Base-by-base conservation (phyloP, 306 rosid genomes). In the Cucurbita ficifolia region DNA sequence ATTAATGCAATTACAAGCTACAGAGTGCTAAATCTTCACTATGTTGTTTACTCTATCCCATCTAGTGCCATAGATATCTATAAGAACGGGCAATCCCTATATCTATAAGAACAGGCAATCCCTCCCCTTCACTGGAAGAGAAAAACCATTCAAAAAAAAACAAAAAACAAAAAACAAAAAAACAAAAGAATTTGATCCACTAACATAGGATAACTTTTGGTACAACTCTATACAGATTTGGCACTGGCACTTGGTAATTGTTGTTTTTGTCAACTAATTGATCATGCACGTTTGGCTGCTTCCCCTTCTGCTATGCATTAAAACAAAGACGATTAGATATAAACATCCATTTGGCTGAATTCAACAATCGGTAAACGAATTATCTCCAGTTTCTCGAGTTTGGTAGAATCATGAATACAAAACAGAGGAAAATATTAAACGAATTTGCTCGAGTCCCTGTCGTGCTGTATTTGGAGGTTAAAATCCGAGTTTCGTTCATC, bases 1-100 rank as follows among this genome's bases (percentile, higher is more conserved):
- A 68, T 3, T 3, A 1, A 14, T 68, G 56, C 73, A 46, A 46
- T 68, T 68, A 68, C 14, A 68, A 68, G 54, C 55, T 68, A 43
- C 12, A 68, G 73, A 67, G 13, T 7, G 73, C 73, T 68, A 68
- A 68, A 46, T 45, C 48, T 68, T 68, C 73, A 46, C 73, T 22
- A 68, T 48, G 43, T 43, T 65, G 42, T 49, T 39, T 68, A 45
- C 38, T 5, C 38, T 10, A 19, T 21, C 4, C 39, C 10, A 19
- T 22, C 18, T 46, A 21, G 38, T 19, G 72, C 39, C 40, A 68
- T 24, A 46, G 54, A 68, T 46, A 40, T 9, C 43, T 3, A 18
- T 42, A 42, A 65, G 68, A 61, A 33, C 17, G 8, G 45, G 43
- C 24, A 38, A 17, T 19, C 69, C 43, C 67, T 61, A 4, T 6